Evolutionary conservation across 2,329 filamentous ascomycete species (phyloP).

Genomic region (Ophiostoma ulmi): DNA sequence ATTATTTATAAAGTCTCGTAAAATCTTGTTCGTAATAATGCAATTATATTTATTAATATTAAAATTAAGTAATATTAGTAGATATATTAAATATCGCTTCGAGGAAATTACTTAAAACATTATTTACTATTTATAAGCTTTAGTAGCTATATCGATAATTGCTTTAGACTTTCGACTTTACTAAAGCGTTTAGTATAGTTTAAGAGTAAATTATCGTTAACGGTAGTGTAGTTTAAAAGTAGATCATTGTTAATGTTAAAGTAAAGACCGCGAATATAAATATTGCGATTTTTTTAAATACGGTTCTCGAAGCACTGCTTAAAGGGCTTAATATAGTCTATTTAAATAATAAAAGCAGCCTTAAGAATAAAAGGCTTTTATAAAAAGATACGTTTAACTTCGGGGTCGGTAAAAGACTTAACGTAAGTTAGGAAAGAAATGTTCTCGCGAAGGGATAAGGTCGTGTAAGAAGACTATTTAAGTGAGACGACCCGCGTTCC

Average conservation of each 20-base stretch:
- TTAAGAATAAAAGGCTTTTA: slow-evolving; percentile 78
- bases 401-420: slow-evolving; percentile 44
- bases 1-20: too few relatives aligned
- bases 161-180: slow-evolving; percentile 92
- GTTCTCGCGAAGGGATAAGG: slow-evolving; percentile 59
- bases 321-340: slow-evolving; percentile 80
- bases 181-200: slow-evolving; percentile 80
- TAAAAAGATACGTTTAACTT: slow-evolving; percentile 60
- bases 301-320: slow-evolving; percentile 94
- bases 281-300: slow-evolving; percentile 86
- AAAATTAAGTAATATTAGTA: neutral
- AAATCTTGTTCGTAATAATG: too few relatives aligned
- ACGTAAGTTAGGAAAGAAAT: slow-evolving; percentile 36
- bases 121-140: slow-evolving; percentile 87
- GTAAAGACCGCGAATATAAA: slow-evolving; percentile 94
- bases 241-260: slow-evolving; percentile 93
- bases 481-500: slow-evolving; percentile 51
- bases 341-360: slow-evolving; percentile 84
- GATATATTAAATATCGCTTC: too few relatives aligned
- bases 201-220: too few relatives aligned
- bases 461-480: slow-evolving; percentile 61
- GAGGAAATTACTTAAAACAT: neutral
- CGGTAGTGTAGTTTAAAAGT: slow-evolving; percentile 49
- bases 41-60: neutral
- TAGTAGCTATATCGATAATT: slow-evolving; percentile 90